Base-by-base conservation (phyloP, 306 rosid genomes). In the Trifolium dubium region DNA sequence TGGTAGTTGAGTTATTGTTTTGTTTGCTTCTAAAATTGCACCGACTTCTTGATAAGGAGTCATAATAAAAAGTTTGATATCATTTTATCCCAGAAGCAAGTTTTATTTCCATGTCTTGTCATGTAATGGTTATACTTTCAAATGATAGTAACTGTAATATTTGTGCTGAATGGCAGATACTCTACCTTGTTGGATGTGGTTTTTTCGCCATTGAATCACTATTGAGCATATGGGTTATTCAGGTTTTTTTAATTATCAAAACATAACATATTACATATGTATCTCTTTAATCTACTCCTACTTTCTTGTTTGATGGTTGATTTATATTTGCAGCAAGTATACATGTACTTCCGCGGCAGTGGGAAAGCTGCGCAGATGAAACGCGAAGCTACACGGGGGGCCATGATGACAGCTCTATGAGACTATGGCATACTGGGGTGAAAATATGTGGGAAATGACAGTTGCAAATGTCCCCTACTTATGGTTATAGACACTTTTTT, bases 331-430 rank as follows among this genome's bases (percentile, higher is more conserved):
- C 98, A 95, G 99, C 87, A 92, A 95, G 99, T 95, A 63, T 88
- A 90, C 85, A 79, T 84, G 86, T 92, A 92, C 75, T 95, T 95
- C 81, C 92, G 98, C 19, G 96, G 98, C 49, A 95, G 92, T 43
- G 99, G 98, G 40, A 92, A 92, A 81, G 89, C 93, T 69, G 83
- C 88, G 2, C 87, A 84, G 12, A 81, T 85, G 86, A 92, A 74
- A 81, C 92, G 89, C 5, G 89, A 85, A 62, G 99, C 99, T 35
- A 83, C 92, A 3, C 83, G 86, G 75, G 82, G 82, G 29, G 84
- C 93, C 59, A 78, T 91, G 92, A 88, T 79, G 91, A 88, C 86
- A 47, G 97, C 98, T 41, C 79, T 94, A 64, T 94, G 80, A 89
- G 37, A 15, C 77, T 94, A 64, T 93, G 79, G 87, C 28, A 13